Evolutionary conservation across 129 eudicot genomes (phyloP).

Genomic region (Artemisia tridentata): DNA sequence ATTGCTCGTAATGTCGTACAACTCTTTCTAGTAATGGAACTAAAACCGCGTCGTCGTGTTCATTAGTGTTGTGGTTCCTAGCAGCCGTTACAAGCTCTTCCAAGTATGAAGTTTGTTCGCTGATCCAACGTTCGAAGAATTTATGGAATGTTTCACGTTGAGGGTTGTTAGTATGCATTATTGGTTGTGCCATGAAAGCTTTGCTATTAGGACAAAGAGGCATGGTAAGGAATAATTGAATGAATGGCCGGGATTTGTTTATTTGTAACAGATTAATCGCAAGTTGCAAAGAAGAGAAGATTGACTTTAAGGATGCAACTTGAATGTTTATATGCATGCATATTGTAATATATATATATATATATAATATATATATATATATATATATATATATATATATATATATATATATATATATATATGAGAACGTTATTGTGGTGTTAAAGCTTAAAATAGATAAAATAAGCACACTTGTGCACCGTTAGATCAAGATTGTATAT

Average conservation of each 20-base stretch:
- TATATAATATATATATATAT: too few species aligned
- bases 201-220: conserved; percentile 10
- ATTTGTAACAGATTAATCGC: conserved; percentile 12
- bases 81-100: conserved; percentile 43
- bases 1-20: conserved; percentile 48
- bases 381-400: too few species aligned
- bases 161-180: conserved; percentile 14
- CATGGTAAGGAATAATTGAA: background rate
- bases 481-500: too few species aligned
- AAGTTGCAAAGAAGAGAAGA: background rate
- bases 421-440: too few species aligned
- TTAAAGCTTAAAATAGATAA: too few species aligned
- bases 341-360: too few species aligned
- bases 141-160: conserved; percentile 38
- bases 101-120: conserved; percentile 48
- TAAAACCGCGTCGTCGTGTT: conserved; percentile 19
- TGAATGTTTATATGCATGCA: too few species aligned
- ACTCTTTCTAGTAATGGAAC: conserved; percentile 36
- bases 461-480: too few species aligned
- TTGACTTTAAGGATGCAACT: background rate
- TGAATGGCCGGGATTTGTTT: too few species aligned
- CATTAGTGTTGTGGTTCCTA: conserved; percentile 1
- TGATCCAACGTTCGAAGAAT: conserved; percentile 64
- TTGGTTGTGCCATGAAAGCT: conserved; percentile 31
- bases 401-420: too few species aligned